phyloP scores from a whole-genome alignment of 768 basidiomycete species.

The Mrakia gelida region DNA sequence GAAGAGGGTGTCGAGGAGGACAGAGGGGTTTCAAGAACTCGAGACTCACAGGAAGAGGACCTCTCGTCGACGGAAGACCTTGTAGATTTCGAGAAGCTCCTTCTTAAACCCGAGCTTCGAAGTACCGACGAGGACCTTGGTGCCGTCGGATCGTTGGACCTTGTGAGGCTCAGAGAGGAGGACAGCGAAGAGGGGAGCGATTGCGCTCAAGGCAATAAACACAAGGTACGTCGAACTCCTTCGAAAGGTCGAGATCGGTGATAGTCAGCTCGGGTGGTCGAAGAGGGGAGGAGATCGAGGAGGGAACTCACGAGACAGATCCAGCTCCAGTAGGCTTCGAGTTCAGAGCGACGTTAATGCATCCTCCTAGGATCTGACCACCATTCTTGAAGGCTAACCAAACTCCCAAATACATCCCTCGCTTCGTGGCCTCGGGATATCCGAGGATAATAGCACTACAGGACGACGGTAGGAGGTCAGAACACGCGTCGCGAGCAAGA shows the following conservation, averaged over 20 bases:
- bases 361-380: conserved; percentile 40
- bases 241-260: too few relatives aligned
- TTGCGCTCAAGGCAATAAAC: conserved; percentile 26
- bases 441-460: conserved; percentile 40
- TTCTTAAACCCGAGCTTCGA: conserved; percentile 13
- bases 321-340: conserved; percentile 28
- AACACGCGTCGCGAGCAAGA: conserved; percentile 5
- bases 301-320: conserved; percentile 7
- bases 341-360: conserved; percentile 39
- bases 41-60: conserved; percentile 24
- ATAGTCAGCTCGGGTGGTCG: too few relatives aligned
- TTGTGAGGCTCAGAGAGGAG: conserved; percentile 28
- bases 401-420: conserved; percentile 38
- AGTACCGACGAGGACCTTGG: conserved; percentile 16
- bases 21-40: too few relatives aligned
- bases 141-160: conserved; percentile 23
- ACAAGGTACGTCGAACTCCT: conserved; percentile 12
- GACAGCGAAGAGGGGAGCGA: conserved; percentile 21
- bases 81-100: conserved; percentile 15
- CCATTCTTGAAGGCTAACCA: conserved; percentile 37
- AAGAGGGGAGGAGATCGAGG: too few relatives aligned
- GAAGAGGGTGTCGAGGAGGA: too few relatives aligned
- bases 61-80: conserved; percentile 15
- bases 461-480: conserved; percentile 4
- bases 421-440: conserved; percentile 38